These are phyloP conservation scores for Phytophthora citrophthora DNA, from an alignment of 352 stramenopile genomes.

Conservation along the genomic window DNA sequence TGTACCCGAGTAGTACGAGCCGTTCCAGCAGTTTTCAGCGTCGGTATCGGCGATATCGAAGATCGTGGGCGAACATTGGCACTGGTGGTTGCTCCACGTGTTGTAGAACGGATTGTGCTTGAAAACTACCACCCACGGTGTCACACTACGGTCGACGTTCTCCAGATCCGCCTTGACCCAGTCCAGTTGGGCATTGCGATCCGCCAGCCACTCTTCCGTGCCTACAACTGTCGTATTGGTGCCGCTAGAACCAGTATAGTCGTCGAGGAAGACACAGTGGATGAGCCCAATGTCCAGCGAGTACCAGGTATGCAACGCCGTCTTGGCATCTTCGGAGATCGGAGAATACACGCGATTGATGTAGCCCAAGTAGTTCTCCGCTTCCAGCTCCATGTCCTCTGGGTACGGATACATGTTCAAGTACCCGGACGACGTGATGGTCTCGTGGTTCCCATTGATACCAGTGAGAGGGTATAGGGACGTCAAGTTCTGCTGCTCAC, in stretches of 20 bases:
- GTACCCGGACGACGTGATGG: slow-evolving; percentile 46
- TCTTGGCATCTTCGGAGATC: slow-evolving; percentile 50
- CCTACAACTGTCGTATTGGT: slow-evolving; percentile 43
- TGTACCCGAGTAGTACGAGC: slow-evolving; percentile 44
- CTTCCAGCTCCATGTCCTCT: slow-evolving; percentile 36
- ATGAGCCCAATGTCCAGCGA: slow-evolving; percentile 63
- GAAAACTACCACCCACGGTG: slow-evolving; percentile 86
- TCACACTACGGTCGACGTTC: slow-evolving; percentile 64
- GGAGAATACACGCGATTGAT: slow-evolving; percentile 57
- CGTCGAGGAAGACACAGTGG: slow-evolving; percentile 63
- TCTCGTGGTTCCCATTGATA: slow-evolving; percentile 78
- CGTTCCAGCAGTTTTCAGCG: slow-evolving; percentile 53
- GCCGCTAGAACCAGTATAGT: slow-evolving; percentile 60
- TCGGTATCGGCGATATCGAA: slow-evolving; percentile 45
- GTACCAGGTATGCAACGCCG: slow-evolving; percentile 48
- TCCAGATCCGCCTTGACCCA: slow-evolving; percentile 76
- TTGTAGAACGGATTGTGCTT: slow-evolving; percentile 79
- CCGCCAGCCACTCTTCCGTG: slow-evolving; percentile 42
- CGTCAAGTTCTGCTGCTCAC: slow-evolving; percentile 55
- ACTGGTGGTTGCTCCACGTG: slow-evolving; percentile 67
- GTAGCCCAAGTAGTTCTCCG: slow-evolving; percentile 51
- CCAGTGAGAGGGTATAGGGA: slow-evolving; percentile 51
- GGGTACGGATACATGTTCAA: slow-evolving; percentile 51
- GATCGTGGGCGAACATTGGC: slow-evolving; percentile 45
- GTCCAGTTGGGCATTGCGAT: slow-evolving; percentile 41